Evolutionary conservation across 2,329 filamentous ascomycete species (phyloP), one percentile per base, ranked within the genome.

Genomic region (Helotiales sp.): DNA sequence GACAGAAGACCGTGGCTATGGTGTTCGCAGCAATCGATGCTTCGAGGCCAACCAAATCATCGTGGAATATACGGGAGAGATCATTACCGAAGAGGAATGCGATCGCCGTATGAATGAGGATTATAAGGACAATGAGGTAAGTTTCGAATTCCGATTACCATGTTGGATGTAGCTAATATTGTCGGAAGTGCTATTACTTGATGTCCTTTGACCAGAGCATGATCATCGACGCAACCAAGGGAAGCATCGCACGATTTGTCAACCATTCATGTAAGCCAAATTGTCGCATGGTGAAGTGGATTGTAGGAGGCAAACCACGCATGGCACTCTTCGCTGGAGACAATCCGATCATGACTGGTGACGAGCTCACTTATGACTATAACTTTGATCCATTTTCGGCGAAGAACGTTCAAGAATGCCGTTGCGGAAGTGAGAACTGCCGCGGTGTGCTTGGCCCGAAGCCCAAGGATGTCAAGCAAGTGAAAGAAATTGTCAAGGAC

Each of bases 191-290:
- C 75, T 98, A 96, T 74, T 99, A 99, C 73, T 80, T 99, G 50
- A 99, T 99, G 95, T 92, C 91, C 55, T 97, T 98, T 71, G 93
- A 98, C 71, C 92, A 97, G 73, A 95, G 96, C 74, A 95, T 98
- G 86, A 96, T 98, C 68, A 96, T 99, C 64, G 95, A 99, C 76
- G 95, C 93, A 31, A 97, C 93, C 27, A 91, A 91, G 55, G 95
- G 95, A 68, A 96, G 91, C 64, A 96, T 98, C 74, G 93, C 95
- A 69, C 89, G 95, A 55, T 99, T 99, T 73, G 93, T 99, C 72
- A 99, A 99, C 72, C 95, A 99, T 73, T 96, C 92, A 17, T 99
- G 95, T 75, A 88, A 90, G 57, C 95, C 95, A 2, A 99, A 99
- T 71, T 98, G 93, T 75, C 86, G 89, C 62, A 98, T 99, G 93